A percentile compares a stretch with the other conserved stretches of the same genome.
Conservation (phyloP, 495 filamentous ascomycete genomes). For the Penicillium nucicola region DNA sequence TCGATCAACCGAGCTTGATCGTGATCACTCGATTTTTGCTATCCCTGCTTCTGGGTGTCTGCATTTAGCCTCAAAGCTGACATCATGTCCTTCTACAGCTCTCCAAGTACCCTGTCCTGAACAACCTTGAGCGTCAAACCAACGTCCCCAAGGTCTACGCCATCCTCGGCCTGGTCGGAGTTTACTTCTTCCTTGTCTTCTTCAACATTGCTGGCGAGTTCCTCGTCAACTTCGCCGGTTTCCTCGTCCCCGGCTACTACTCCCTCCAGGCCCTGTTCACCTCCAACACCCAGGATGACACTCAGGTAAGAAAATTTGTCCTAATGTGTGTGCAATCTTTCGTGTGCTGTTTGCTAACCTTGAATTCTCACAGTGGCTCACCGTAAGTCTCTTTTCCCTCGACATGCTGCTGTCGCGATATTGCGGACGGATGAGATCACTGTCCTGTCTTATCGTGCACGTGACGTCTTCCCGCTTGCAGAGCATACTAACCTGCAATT, state of each 20-base stretch:
- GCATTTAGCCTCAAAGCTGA: conserved; percentile 3
- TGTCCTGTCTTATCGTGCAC: conserved; percentile 14
- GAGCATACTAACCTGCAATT: conserved; percentile 12
- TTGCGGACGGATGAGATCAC: conserved; percentile 10
- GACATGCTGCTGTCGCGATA: neutral
- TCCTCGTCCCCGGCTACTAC: conserved; percentile 93
- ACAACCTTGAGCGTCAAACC: conserved; percentile 96
- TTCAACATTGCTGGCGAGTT: conserved; percentile 98
- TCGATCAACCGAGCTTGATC: neutral
- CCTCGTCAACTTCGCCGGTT: conserved; percentile 94
- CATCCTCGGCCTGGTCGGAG: conserved; percentile 74
- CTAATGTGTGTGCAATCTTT: conserved; percentile 7
- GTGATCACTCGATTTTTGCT: neutral
- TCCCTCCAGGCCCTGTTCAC: conserved; percentile 89
- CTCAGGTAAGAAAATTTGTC: conserved; percentile 58
- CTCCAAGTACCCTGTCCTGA: conserved; percentile 90
- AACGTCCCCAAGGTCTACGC: conserved; percentile 94
- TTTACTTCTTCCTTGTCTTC: conserved; percentile 98
- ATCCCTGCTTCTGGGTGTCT: neutral
- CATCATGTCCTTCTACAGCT: conserved; percentile 56
- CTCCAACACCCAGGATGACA: conserved; percentile 77
- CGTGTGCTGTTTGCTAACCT: conserved; percentile 11
- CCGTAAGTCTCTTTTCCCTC: conserved; percentile 50
- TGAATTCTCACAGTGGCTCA: conserved; percentile 53
- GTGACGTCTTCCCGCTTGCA: conserved; percentile 17